Evolutionary conservation across 2,329 filamentous ascomycete species (phyloP).

Genomic region (Stagonosporopsis chrysanthemi): DNA sequence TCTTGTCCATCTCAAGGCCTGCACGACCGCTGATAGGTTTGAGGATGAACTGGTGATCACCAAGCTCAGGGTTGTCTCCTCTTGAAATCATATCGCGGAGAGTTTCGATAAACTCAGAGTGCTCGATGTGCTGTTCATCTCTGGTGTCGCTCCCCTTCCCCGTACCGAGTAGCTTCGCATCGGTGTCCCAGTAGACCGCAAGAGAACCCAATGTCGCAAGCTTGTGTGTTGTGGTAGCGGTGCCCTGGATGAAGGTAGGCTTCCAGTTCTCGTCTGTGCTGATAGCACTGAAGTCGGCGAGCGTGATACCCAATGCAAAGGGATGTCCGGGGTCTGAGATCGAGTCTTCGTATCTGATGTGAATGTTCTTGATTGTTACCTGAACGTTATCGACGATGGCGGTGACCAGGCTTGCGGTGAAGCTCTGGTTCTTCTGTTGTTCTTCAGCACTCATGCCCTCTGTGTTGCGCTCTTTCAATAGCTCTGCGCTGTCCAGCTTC

Average conservation of each 20-base stretch:
- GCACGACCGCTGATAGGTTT: constrained; percentile 95
- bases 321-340: constrained; percentile 94
- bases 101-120: constrained; percentile 77
- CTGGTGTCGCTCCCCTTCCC: constrained; percentile 74
- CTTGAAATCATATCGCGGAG: constrained; percentile 83
- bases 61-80: constrained; percentile 64
- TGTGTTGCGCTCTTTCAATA: constrained; percentile 89
- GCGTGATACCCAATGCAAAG: constrained; percentile 88
- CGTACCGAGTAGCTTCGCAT: constrained; percentile 81
- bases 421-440: constrained; percentile 96
- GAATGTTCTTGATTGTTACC: constrained; percentile 97
- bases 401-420: constrained; percentile 91
- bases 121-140: constrained; percentile 67
- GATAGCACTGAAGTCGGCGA: constrained; percentile 96
- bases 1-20: constrained; percentile 94
- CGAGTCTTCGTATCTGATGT: constrained; percentile 97
- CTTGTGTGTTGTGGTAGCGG: constrained; percentile 85
- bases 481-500: constrained; percentile 93
- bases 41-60: constrained; percentile 87
- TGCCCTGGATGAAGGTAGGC: constrained; percentile 93
- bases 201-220: constrained; percentile 88
- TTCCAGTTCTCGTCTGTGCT: constrained; percentile 96
- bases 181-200: constrained; percentile 98
- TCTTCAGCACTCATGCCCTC: constrained; percentile 95
- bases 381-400: constrained; percentile 99